Evolutionary conservation across 768 basidiomycete genomes (phyloP), one percentile per base, ranked within the genome.

Genomic region (Mycena rosella): DNA sequence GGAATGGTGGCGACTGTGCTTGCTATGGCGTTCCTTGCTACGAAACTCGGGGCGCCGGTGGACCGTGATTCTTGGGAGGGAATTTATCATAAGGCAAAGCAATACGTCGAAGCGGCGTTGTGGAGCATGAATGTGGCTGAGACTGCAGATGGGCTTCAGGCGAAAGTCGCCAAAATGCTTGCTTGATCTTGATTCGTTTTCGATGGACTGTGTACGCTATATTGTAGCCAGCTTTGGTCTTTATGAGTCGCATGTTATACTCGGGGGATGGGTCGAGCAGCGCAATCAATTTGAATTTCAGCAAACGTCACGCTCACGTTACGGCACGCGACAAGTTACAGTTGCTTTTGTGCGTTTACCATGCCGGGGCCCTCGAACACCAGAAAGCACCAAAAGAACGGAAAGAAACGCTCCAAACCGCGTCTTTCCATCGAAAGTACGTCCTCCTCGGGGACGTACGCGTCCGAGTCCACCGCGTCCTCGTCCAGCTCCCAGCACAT

Each of bases 361-460:
- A 91, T 91, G 90, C 89, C 89, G 18, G 89, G 89, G 26, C 89
- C 90, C 58, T 83, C 84, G 63, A 91, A 90, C 75, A 72, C 73
- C 54, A 86, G 80, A 74, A 85, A 81, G 72, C 85, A 81, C 74
- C 82, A 79, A 63, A 84, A 82, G 66, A 78, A 78, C 69, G 81
- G 81, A 68, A 79, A 80, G 56, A 81, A 77, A 60, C 75, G 76
- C 61, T 66, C 60, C 10, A 54, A 70, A 42, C 54, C 68, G 30
- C 65, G 71, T 32, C 44, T 68, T 45, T 73, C 60, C 3, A 13
- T 71, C 27, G 70, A 64, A 60, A 67, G 60, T 60, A 54, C 56
- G 17, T 30, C 60, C 9, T 61, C 59, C 24, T 58, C 60, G 26
- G 38, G 27, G 18, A 30, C 63, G 1, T 52, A 48, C 36, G 27